Base-by-base conservation (phyloP, 192 early-diverging fungal species). In the Backusella liffmaniae region DNA sequence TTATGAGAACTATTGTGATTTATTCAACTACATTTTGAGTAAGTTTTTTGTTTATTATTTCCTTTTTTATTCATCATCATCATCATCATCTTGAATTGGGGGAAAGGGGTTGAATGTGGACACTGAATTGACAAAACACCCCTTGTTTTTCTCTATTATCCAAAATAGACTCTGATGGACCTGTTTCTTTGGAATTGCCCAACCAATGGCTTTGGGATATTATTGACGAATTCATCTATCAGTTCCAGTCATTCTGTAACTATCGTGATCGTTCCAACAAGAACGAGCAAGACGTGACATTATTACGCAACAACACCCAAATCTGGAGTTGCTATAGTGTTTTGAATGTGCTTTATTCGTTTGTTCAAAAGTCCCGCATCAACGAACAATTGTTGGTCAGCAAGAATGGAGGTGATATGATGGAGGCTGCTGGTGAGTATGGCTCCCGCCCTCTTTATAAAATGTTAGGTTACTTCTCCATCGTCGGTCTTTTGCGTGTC, bases 141-240 rank as follows among this genome's bases (percentile, higher is more conserved):
- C 37, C 37, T 12, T 39, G 1, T 32, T 32, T 2, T 32, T 32
- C 1, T 32, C 26, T 32, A 32, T 32, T 32, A 32, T 32, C 2
- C 32, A 32, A 32, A 32, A 2, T 77, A 90, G 88, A 90, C 76
- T 90, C 88, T 23, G 90, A 94, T 39, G 94, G 94, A 42, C 96
- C 96, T 30, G 89, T 94, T 56, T 91, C 92, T 66, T 86, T 98
- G 72, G 97, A 98, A 86, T 90, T 98, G 72, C 97, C 97, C 30
- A 97, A 96, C 88, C 96, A 97, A 85, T 98, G 97, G 97, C 86
- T 98, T 49, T 98, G 96, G 96, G 97, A 98, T 85, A 97, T 98
- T 81, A 96, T 98, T 75, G 97, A 98, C 78, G 97, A 98, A 86
- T 98, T 98, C 85, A 97, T 98, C 79, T 98, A 96, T 86, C 97